phyloP scores from a whole-genome alignment of 2,329 filamentous ascomycete genomes.

The Zymoseptoria tritici region DNA sequence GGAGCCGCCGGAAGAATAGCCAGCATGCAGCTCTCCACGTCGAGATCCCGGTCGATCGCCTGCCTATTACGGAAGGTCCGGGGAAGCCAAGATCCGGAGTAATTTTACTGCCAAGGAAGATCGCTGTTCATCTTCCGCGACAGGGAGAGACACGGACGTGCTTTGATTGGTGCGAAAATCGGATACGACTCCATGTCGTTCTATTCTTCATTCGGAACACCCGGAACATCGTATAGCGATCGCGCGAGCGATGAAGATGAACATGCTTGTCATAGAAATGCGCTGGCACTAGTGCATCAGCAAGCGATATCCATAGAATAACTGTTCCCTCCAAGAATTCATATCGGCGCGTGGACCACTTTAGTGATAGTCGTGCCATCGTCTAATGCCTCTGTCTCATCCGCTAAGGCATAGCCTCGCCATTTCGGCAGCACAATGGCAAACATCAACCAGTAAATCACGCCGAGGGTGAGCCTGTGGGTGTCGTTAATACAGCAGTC shows the following conservation, averaged over 20 bases:
- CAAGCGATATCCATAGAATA: too few species aligned
- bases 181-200: neutral
- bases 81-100: neutral
- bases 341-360: conserved; percentile 11
- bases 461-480: conserved; percentile 48
- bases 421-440: conserved; percentile 53
- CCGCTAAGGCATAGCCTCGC: conserved; percentile 55
- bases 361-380: conserved; percentile 62
- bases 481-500: conserved; percentile 7
- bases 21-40: neutral
- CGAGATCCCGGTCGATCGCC: neutral
- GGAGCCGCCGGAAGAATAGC: neutral
- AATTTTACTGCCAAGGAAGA: neutral
- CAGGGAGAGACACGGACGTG: neutral
- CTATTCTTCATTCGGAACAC: too few species aligned
- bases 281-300: too few species aligned
- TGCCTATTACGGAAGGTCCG: neutral
- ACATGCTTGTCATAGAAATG: too few species aligned
- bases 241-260: too few species aligned
- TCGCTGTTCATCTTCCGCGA: neutral
- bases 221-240: too few species aligned
- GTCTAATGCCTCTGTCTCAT: conserved; percentile 50
- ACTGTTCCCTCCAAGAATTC: too few species aligned
- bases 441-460: conserved; percentile 64
- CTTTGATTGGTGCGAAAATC: neutral